Base-by-base conservation (phyloP, 352 stramenopile species). In the Aphanomyces euteiches region DNA sequence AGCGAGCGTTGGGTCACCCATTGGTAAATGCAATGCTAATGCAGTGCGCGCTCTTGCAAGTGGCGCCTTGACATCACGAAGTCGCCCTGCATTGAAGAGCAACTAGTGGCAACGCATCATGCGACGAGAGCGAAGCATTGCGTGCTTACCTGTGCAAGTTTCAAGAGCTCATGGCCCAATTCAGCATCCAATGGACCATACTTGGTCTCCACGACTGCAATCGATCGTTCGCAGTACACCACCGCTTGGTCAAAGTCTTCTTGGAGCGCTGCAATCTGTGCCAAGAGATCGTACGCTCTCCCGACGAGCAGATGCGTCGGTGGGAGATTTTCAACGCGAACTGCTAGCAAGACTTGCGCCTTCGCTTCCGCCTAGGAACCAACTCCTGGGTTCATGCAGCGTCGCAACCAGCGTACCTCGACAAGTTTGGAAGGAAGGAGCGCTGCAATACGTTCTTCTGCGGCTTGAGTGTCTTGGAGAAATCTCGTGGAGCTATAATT, bases 131-230 rank as follows among this genome's bases (percentile, higher is more conserved):
- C 28, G 28, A 28, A n/a, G 28, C 28, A 28, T 28, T 28, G 28
- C 28, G 1, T 37, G 56, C 37, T 8, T 41, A 67, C 59, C 41
- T 67, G 59, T 7, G 59, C 59, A 12, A 34, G n/a, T 37, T 67
- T 67, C 17, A 67, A 50, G 41, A 45, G 56, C n/a, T 67, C 59
- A 45, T 67, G 59, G 0, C 59, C 59, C 7, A 67, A 50, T 36
- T 67, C 59, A 7, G 59, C 59, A 37, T 67, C 59, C 12, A 67
- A 13, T 6, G 59, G 59, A 12, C 10, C 43, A 34, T 67, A 67
- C 13, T 43, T 37, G 17, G 41, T 17, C 59, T 67, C 59, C 10
- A 67, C 21, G 5, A 67, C n/a, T 7, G 59, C 59, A 37, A 67
- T 48, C n/a, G 59, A 48, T 34, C 34, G 4, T 3, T 15, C 7